phyloP scores from a whole-genome alignment of 225 moss, liverwort and hornwort genomes.

The Pseudisothecium myosuroides region DNA sequence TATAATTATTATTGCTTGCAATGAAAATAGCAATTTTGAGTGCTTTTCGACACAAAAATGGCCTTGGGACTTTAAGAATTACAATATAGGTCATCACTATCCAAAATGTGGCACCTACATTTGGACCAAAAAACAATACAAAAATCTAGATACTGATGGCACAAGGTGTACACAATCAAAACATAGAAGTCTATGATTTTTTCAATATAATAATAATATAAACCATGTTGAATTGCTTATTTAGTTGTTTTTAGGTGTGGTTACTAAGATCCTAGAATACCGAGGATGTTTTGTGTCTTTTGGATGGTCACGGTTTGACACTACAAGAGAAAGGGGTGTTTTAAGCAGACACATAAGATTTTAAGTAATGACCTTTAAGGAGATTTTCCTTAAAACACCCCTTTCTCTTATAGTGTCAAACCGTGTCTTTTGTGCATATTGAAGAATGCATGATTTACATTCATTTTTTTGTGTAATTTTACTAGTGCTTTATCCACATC shows the following conservation, averaged over 20 bases:
- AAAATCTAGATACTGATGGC: rapidly evolving
- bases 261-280: rapidly evolving
- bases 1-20: neutral
- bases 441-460: neutral
- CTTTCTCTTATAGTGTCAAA: too few species aligned
- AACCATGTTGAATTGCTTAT: rapidly evolving
- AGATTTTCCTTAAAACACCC: too few species aligned
- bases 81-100: neutral
- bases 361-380: too few species aligned
- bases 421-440: neutral
- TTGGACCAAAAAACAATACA: neutral
- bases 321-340: too few species aligned
- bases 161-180: neutral
- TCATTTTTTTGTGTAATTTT: neutral
- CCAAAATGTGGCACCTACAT: neutral
- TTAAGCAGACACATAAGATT: too few species aligned
- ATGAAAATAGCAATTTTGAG: neutral
- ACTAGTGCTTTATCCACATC: neutral
- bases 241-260: rapidly evolving
- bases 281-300: too few species aligned
- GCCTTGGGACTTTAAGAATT: neutral
- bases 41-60: neutral
- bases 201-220: neutral
- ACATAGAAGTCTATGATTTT: neutral
- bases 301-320: too few species aligned